Evolutionary conservation across 1,284 basidiomycete genomes (phyloP).

Genomic region (Trametes pubescens): DNA sequence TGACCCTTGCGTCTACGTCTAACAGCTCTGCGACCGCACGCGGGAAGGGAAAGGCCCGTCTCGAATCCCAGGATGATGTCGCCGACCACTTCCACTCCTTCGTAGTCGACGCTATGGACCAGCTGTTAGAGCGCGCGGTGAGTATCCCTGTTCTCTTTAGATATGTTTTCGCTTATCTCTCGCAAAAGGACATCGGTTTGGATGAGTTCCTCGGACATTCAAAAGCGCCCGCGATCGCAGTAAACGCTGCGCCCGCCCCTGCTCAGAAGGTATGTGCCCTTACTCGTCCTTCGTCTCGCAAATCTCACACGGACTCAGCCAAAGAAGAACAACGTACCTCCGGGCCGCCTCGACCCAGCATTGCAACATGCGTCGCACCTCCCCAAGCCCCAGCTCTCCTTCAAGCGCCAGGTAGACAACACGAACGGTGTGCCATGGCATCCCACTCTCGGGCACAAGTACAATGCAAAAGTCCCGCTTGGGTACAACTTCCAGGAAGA

Average conservation of each 20-base stretch:
- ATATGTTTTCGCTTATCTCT: slow-evolving; percentile 20
- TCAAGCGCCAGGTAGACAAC: slow-evolving; percentile 69
- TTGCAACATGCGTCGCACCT: slow-evolving; percentile 77
- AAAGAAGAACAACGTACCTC: slow-evolving; percentile 43
- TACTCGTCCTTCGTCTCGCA: background rate
- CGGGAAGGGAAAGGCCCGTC: slow-evolving; percentile 56
- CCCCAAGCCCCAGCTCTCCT: slow-evolving; percentile 81
- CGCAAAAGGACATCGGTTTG: slow-evolving; percentile 75
- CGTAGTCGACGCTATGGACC: slow-evolving; percentile 87
- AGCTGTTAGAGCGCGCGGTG: slow-evolving; percentile 85
- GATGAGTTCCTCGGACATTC: slow-evolving; percentile 81
- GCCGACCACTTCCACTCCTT: slow-evolving; percentile 81
- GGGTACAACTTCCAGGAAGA: slow-evolving; percentile 61
- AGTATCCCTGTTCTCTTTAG: slow-evolving; percentile 34
- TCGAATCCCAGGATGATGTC: slow-evolving; percentile 80
- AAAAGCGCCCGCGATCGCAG: slow-evolving; percentile 69
- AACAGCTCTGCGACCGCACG: slow-evolving; percentile 45
- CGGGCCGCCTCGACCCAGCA: slow-evolving; percentile 60
- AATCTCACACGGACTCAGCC: slow-evolving; percentile 10
- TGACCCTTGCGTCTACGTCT: slow-evolving; percentile 59
- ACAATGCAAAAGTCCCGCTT: slow-evolving; percentile 81
- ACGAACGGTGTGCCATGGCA: slow-evolving; percentile 61
- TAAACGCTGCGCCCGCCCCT: slow-evolving; percentile 50
- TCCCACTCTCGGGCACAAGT: slow-evolving; percentile 74
- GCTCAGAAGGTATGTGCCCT: slow-evolving; percentile 40